Percentiles rank a stretch among this genome's conserved stretches.
phyloP scores from a whole-genome alignment of 2,329 filamentous ascomycete genomes.

The Botrytis cinerea region DNA sequence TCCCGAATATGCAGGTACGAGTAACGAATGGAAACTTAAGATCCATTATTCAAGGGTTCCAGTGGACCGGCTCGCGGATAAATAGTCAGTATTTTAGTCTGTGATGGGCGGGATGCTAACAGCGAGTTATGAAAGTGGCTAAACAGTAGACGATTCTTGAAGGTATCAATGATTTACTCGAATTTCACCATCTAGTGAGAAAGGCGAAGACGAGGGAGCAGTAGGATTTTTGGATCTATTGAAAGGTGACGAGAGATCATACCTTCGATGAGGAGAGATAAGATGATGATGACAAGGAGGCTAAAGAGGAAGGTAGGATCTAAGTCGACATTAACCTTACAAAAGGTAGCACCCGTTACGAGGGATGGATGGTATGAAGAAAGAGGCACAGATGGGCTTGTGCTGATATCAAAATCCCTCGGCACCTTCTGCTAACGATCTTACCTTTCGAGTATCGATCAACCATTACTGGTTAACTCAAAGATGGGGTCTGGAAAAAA shows the following conservation, averaged over 20 bases:
- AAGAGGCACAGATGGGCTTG: slow-evolving; percentile 16
- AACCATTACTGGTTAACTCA: neutral
- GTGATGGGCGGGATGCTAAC: neutral
- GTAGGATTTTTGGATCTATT: neutral
- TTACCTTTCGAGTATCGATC: slow-evolving; percentile 11
- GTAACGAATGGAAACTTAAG: slow-evolving; percentile 8
- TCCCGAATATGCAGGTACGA: slow-evolving; percentile 31
- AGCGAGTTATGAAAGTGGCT: neutral
- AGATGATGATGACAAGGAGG: neutral
- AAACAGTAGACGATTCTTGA: neutral
- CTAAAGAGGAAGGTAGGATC: slow-evolving; percentile 9
- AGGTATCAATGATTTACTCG: neutral
- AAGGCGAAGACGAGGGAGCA: neutral
- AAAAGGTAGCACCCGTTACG: slow-evolving; percentile 6
- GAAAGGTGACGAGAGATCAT: neutral
- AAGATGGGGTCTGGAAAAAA: slow-evolving; percentile 11
- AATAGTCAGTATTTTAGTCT: neutral
- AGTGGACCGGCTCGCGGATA: slow-evolving; percentile 11
- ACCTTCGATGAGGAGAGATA: neutral
- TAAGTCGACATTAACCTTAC: slow-evolving; percentile 14
- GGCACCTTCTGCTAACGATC: slow-evolving; percentile 5
- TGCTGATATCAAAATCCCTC: slow-evolving; percentile 6
- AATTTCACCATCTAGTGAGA: neutral
- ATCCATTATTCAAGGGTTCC: slow-evolving; percentile 18
- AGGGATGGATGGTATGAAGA: slow-evolving; percentile 8